phyloP scores from a whole-genome alignment of 2,329 filamentous ascomycete genomes.

The Diplodia corticola region DNA sequence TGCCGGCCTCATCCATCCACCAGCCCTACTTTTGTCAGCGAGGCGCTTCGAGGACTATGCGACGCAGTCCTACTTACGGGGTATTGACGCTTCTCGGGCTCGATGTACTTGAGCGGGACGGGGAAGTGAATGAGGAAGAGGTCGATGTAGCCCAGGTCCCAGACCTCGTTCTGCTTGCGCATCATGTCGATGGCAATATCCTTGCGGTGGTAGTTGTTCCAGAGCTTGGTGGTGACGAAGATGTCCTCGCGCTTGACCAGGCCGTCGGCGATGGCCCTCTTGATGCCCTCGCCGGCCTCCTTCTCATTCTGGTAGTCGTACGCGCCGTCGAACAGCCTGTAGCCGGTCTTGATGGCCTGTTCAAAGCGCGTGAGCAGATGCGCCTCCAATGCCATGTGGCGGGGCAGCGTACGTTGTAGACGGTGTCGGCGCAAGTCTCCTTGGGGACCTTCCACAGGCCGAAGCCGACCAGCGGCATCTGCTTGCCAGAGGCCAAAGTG shows the following conservation, averaged over 20 bases:
- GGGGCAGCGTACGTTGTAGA: constrained; percentile 62
- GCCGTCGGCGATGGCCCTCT: constrained; percentile 77
- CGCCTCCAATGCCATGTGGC: not conserved
- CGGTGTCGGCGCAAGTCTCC: constrained; percentile 68
- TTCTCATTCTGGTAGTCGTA: constrained; percentile 79
- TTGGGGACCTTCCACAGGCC: constrained; percentile 84
- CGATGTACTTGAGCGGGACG: constrained; percentile 80
- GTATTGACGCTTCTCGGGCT: constrained; percentile 52
- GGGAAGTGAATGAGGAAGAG: constrained; percentile 90
- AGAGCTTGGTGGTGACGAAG: constrained; percentile 91
- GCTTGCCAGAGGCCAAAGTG: constrained; percentile 64
- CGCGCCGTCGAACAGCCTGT: constrained; percentile 41
- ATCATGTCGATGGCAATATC: constrained; percentile 74
- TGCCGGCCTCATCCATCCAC: constrained; percentile 63
- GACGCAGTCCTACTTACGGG: constrained; percentile 25
- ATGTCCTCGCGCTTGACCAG: constrained; percentile 82
- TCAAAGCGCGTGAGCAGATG: not conserved
- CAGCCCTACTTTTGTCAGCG: constrained; percentile 24
- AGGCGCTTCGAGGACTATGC: not conserved
- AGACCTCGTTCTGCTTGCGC: constrained; percentile 73
- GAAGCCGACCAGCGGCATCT: constrained; percentile 76
- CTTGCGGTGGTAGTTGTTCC: constrained; percentile 86
- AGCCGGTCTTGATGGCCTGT: constrained; percentile 40
- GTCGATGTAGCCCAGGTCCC: constrained; percentile 86
- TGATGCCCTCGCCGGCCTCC: constrained; percentile 73